A percentile compares a stretch with the other conserved stretches of the same genome.
phyloP scores from a whole-genome alignment of 805 yeast species.

The Danielia reshetovae region DNA sequence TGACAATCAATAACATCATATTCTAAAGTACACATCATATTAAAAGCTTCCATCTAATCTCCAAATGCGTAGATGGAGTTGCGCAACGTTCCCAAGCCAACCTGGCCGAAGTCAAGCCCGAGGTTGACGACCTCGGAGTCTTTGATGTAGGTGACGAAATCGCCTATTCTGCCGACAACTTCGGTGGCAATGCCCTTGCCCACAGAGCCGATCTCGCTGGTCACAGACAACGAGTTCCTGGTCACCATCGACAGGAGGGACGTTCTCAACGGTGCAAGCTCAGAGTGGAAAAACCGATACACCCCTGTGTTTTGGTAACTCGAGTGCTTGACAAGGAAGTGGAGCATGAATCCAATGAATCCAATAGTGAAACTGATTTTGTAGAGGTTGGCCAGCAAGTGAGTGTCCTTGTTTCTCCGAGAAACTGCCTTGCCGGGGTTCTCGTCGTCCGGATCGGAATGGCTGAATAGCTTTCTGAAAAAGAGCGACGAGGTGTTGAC shows the following conservation, averaged over 20 bases:
- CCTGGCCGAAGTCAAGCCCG: constrained; percentile 22
- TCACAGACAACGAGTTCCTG: constrained; percentile 2
- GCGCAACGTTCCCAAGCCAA: constrained; percentile 34
- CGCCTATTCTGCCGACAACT: constrained; percentile 11
- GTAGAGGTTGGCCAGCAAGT: constrained; percentile 19
- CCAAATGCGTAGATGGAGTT: constrained; percentile 24
- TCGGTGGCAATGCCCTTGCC: constrained; percentile 9
- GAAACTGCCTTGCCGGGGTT: constrained; percentile 2
- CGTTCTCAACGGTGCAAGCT: not conserved
- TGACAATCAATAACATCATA: no score
- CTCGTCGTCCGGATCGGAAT: constrained; percentile 11
- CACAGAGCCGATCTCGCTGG: constrained; percentile 6
- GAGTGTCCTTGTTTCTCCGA: constrained; percentile 3
- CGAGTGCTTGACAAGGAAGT: constrained; percentile 26
- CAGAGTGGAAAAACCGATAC: constrained; percentile 3
- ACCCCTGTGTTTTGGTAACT: constrained; percentile 7
- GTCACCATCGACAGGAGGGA: not conserved
- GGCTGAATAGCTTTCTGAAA: constrained; percentile 25
- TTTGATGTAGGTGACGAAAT: constrained; percentile 9
- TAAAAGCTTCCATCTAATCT: not conserved
- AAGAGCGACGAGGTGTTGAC: constrained; percentile 26
- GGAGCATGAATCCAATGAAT: constrained; percentile 35
- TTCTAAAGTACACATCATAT: no score
- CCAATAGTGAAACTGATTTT: constrained; percentile 37
- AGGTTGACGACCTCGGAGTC: constrained; percentile 17